Base-by-base conservation (phyloP, 2,329 filamentous ascomycete genomes). In the Pseudogymnoascus sp. region DNA sequence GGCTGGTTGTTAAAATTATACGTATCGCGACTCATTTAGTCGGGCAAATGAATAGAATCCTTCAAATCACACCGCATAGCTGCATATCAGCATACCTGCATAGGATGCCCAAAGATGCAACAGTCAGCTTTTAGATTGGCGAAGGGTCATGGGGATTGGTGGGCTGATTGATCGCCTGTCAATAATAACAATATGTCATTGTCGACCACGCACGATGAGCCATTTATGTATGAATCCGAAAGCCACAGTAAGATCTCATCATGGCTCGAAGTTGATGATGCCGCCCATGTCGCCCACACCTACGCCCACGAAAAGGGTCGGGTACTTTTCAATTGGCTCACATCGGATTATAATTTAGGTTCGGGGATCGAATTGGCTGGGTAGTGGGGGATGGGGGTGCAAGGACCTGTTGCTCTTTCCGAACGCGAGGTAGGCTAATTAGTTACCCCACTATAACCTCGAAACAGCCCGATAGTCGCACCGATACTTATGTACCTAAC, bases 1-100 rank as follows among this genome's bases (percentile, higher is more conserved):
- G 57, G 57, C 25, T 39, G 57, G 57, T 39, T 37, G 57, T 58
- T 39, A 58, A 58, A 58, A 58, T 37, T 30, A 58, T 25, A 58
- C 57, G 37, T 58, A 58, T 58, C 57, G 38, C 25, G 57, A 58
- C 32, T 58, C 57, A 8, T 25, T 58, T 58, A 25, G 57, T 58
- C 37, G 34, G 37, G 6, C 57, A 25, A 39, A 58, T 58, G 57
- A 58, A 58, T 58, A 54, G 47, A 54, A 54, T 58, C 32, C 38
- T 58, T 39, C 22, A 20, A 58, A 58, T 25, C 57, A 38, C 37
- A 38, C 18, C 14, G 54, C 57, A 25, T n/a, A 20, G 14, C 47
- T 54, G 47, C 47, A 54, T 54, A 18, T 25, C 28, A 6, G 25
- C 43, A 30, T 30, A 28, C 8, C 37, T 39, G 37, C 37, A 39